Base-by-base conservation (phyloP, 306 rosid species). In the Lablab purpureus region DNA sequence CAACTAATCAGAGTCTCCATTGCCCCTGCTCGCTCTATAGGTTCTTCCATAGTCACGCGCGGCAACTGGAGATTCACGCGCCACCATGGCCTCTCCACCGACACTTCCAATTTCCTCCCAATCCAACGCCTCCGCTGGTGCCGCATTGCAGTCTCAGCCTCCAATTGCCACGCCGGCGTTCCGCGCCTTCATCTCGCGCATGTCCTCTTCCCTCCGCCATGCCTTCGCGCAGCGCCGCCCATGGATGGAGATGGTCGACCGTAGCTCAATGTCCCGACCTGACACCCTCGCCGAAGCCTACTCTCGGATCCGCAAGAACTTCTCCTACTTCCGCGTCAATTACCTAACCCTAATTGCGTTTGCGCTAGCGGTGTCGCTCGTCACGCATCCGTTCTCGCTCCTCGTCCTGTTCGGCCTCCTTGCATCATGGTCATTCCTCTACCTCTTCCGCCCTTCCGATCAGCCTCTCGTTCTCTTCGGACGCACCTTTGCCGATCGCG, bases 201-300 rank as follows among this genome's bases (percentile, higher is more conserved):
- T 90, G 55, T 79, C 90, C 51, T 73, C 93, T 66, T 82, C 98
- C 18, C 79, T 85, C 69, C 96, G 97, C 80, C 71, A 75, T 4
- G 94, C 90, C 49, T 91, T 95, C 87, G 71, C 97, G 27, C 97
- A 91, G 19, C 97, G 97, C 77, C 98, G 98, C 30, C 94, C 98
- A 0, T 94, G 98, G 98, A 66, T 79, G 51, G 98, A 94, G 79
- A 90, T 94, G 66, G 13, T 92, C 52, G 98, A 94, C 63, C 91
- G 95, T 65, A 58, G 51, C 78, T 80, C 97, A 17, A 62, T 94
- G 65, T 74, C 92, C 14, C 86, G 94, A 6, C 98, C 98, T 0
- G 92, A 88, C 2, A 82, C 87, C 47, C 87, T 94, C 1, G n/a
- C 98, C 40, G 98, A 94, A 25, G 98, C 98, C 3, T 92, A 92